These are phyloP conservation scores for Prillingera fragicola DNA, from an alignment of 1,284 basidiomycete species.

Conservation along the genomic window DNA sequence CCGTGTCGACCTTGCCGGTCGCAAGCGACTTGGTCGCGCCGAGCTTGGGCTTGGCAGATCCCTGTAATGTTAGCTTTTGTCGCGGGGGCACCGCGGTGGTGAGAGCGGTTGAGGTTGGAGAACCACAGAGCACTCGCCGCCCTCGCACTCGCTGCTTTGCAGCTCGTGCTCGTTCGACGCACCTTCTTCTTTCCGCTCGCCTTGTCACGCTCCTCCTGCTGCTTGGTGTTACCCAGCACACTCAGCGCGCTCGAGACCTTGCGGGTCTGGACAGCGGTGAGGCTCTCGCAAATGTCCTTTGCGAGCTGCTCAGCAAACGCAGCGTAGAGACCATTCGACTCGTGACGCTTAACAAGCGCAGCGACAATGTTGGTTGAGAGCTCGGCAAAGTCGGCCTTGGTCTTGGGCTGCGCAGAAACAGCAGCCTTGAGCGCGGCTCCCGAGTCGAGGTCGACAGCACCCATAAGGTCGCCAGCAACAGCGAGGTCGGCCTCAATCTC, in stretches of 20 bases:
- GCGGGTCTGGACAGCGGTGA: slow-evolving; percentile 81
- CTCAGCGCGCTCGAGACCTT: slow-evolving; percentile 76
- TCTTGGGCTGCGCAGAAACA: slow-evolving; percentile 67
- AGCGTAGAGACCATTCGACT: slow-evolving; percentile 71
- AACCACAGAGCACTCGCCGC: neutral
- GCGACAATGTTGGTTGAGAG: slow-evolving; percentile 69
- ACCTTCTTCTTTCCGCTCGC: slow-evolving; percentile 83
- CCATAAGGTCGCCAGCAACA: slow-evolving; percentile 74
- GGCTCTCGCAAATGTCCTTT: slow-evolving; percentile 63
- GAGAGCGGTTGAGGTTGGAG: neutral
- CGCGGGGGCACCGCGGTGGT: neutral
- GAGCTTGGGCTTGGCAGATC: slow-evolving; percentile 64
- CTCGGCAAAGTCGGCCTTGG: slow-evolving; percentile 74
- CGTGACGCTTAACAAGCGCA: slow-evolving; percentile 66
- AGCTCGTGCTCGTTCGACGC: slow-evolving; percentile 10
- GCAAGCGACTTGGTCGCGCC: slow-evolving; percentile 60
- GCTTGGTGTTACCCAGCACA: slow-evolving; percentile 86
- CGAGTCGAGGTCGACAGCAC: slow-evolving; percentile 52
- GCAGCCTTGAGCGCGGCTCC: slow-evolving; percentile 56
- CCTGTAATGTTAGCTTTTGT: no score
- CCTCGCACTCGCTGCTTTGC: neutral
- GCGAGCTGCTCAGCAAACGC: slow-evolving; percentile 75
- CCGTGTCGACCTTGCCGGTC: slow-evolving; percentile 63
- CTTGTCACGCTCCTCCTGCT: slow-evolving; percentile 79
- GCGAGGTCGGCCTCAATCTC: slow-evolving; percentile 79